Conservation (phyloP, 2,329 filamentous ascomycete species). For the Fusarium nisikadoi region DNA sequence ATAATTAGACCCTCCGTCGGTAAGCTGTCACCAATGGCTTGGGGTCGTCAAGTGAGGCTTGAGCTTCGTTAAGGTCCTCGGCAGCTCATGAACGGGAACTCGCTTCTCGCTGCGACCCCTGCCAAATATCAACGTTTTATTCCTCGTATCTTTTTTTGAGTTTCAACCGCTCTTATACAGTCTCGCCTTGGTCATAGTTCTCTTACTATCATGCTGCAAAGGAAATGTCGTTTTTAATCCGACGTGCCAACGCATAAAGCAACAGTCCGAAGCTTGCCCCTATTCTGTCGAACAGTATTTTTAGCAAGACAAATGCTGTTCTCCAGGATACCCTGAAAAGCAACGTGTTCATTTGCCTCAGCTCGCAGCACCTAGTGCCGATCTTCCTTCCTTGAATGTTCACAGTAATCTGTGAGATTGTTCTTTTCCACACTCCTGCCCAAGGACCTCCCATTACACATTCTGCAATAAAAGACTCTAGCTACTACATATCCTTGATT, state of each 20-base stretch:
- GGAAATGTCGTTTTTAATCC: neutral
- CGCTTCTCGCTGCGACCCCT: neutral
- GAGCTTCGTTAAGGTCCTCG: neutral
- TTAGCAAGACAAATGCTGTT: neutral
- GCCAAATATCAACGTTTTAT: neutral
- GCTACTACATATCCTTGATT: neutral
- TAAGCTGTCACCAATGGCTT: neutral
- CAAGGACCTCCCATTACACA: neutral
- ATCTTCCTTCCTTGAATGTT: neutral
- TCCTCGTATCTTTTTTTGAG: neutral
- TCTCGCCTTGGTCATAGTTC: neutral
- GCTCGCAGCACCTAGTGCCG: neutral
- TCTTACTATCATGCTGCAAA: neutral
- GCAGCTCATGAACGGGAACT: neutral
- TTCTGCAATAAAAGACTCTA: neutral
- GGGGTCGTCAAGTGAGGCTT: neutral
- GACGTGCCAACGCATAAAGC: neutral
- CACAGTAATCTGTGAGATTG: neutral
- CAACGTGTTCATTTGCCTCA: neutral
- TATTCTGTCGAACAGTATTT: too few relatives aligned
- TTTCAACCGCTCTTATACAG: neutral
- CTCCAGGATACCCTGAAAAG: neutral
- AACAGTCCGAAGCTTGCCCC: neutral
- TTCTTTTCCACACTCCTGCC: neutral
- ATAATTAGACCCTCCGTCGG: neutral